These are phyloP conservation scores for Tricholoma saponaceum DNA, from an alignment of 768 basidiomycete species.

Conservation along the genomic window DNA sequence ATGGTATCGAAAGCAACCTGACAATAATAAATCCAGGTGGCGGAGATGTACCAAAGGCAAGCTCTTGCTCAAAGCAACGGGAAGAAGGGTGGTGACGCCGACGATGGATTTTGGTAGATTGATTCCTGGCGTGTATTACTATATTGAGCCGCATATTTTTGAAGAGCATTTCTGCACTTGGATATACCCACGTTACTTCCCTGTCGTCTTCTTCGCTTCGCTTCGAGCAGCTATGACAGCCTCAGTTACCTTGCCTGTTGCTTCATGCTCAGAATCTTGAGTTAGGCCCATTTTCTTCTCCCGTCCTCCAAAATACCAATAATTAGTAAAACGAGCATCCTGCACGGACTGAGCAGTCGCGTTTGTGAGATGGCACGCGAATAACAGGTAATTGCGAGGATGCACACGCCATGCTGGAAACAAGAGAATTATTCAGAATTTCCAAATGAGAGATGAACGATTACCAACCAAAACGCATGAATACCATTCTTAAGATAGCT, in stretches of 20 bases:
- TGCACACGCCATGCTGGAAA: conserved; percentile 86
- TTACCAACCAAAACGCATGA: conserved; percentile 88
- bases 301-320: conserved; percentile 87
- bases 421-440: conserved; percentile 3
- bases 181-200: conserved; percentile 14
- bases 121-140: conserved; percentile 2
- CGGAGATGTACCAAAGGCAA: conserved; percentile 92
- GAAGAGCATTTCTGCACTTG: conserved; percentile 18
- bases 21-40: conserved; percentile 49
- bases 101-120: conserved; percentile 77
- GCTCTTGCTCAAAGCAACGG: conserved; percentile 72
- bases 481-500: conserved; percentile 52
- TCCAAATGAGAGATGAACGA: not conserved
- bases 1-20: conserved; percentile 1
- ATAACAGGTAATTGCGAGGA: conserved; percentile 93
- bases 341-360: conserved; percentile 82
- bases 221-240: conserved; percentile 43
- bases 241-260: conserved; percentile 41
- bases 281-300: conserved; percentile 58
- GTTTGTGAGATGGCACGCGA: conserved; percentile 93
- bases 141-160: conserved; percentile 22
- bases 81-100: conserved; percentile 62
- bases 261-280: conserved; percentile 20
- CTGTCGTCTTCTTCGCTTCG: conserved; percentile 34
- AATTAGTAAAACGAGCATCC: conserved; percentile 80